phyloP scores from a whole-genome alignment of 768 basidiomycete species.

The Agaricus sinodeliciosus region DNA sequence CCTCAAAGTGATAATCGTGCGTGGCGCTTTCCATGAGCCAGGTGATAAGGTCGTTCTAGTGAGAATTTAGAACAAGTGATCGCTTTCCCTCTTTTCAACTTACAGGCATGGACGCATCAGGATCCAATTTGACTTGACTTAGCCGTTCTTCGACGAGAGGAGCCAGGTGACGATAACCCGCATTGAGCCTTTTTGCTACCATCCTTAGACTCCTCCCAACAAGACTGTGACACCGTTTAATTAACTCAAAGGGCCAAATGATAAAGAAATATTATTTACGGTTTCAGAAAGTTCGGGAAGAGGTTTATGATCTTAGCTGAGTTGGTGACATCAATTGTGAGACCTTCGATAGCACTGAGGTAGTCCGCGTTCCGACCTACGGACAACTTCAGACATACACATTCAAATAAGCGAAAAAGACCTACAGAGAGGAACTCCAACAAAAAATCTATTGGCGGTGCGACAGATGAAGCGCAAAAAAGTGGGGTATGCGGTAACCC shows the following conservation, averaged over 20 bases:
- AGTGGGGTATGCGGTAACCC: slow-evolving; percentile 18
- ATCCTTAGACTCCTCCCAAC: slow-evolving; percentile 19
- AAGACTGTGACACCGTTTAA: slow-evolving; percentile 10
- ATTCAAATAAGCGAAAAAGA: not conserved
- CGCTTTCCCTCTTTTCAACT: not conserved
- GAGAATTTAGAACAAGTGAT: not conserved
- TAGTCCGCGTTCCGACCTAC: slow-evolving; percentile 37
- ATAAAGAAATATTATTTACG: slow-evolving; percentile 24
- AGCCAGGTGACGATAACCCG: slow-evolving; percentile 16
- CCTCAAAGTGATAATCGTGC: slow-evolving; percentile 18
- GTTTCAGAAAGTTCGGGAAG: slow-evolving; percentile 33
- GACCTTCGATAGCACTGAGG: slow-evolving; percentile 24
- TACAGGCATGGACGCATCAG: slow-evolving; percentile 9
- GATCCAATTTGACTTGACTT: slow-evolving; percentile 2
- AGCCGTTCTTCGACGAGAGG: slow-evolving; percentile 13
- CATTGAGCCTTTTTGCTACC: slow-evolving; percentile 16
- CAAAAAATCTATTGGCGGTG: slow-evolving; percentile 35
- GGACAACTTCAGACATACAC: not conserved
- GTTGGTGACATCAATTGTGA: slow-evolving; percentile 27
- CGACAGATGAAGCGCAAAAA: slow-evolving; percentile 28
- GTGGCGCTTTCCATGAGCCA: slow-evolving; percentile 33
- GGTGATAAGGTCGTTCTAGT: slow-evolving; percentile 25
- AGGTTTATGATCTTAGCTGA: slow-evolving; percentile 23
- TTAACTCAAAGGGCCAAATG: not conserved
- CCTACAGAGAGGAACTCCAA: slow-evolving; percentile 40